These are phyloP conservation scores for Didymella arachidicola DNA, from an alignment of 2,329 filamentous ascomycete genomes.

Conservation along the genomic window DNA sequence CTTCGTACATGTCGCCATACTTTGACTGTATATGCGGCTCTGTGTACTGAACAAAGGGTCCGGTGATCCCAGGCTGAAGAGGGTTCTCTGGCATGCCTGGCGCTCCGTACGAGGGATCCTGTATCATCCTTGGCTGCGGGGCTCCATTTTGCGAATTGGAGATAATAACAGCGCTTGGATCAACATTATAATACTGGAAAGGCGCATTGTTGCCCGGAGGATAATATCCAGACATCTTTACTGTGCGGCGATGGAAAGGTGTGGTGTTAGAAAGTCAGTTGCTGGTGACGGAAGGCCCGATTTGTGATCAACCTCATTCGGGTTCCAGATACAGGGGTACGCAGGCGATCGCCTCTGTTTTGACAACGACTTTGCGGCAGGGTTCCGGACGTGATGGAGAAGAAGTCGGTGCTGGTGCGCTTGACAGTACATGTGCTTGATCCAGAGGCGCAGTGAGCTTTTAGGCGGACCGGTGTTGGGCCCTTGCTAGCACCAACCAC, in stretches of 20 bases:
- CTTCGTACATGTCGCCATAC: conserved; percentile 50
- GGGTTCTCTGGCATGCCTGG: conserved; percentile 43
- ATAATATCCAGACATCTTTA: conserved; percentile 51
- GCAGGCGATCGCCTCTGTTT: conserved; percentile 45
- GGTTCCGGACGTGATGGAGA: conserved; percentile 38
- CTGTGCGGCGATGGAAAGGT: conserved; percentile 22
- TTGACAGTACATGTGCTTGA: conserved; percentile 25
- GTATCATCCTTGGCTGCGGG: conserved; percentile 36
- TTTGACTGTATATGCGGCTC: conserved; percentile 43
- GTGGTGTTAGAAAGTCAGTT: conserved; percentile 31
- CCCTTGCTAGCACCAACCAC: conserved; percentile 46
- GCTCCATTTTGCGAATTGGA: conserved; percentile 32
- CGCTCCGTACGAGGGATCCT: conserved; percentile 37
- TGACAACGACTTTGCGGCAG: conserved; percentile 40
- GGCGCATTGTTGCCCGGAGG: conserved; percentile 43
- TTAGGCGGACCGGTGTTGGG: conserved; percentile 41
- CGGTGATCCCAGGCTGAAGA: conserved; percentile 40
- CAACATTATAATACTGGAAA: conserved; percentile 48
- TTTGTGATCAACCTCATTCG: conserved; percentile 51
- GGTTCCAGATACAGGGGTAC: conserved; percentile 43
- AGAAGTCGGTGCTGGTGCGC: conserved; percentile 28
- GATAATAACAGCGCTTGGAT: conserved; percentile 38
- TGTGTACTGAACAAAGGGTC: conserved; percentile 43
- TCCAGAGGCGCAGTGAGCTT: conserved; percentile 31
- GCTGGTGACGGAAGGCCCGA: conserved; percentile 39